These are phyloP conservation scores for Tolypocladium pustulatum DNA, from an alignment of 2,329 filamentous ascomycete species.

Conservation along the genomic window DNA sequence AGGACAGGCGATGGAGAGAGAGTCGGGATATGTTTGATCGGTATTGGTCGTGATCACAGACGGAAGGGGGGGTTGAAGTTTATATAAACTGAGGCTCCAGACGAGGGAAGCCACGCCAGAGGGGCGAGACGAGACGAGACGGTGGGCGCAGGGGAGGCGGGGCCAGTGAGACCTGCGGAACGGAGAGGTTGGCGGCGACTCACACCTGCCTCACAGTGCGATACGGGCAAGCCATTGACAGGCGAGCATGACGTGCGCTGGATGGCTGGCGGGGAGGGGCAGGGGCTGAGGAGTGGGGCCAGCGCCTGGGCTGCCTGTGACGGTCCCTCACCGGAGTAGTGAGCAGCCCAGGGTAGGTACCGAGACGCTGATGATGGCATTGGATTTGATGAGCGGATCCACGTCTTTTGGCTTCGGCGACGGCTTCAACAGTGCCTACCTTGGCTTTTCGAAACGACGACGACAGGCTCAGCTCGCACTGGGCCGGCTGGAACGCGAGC, in stretches of 20 bases:
- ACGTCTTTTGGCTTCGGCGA: too few species aligned
- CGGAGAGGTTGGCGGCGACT: background rate
- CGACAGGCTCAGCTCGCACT: too few species aligned
- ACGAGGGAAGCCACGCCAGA: background rate
- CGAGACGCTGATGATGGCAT: too few species aligned
- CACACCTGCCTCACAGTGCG: background rate
- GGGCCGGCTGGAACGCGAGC: background rate
- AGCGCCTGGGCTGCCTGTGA: background rate
- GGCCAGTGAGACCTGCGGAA: background rate
- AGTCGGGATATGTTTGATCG: background rate
- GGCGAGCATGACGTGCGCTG: slow-evolving; percentile 4
- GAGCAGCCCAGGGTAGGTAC: too few species aligned
- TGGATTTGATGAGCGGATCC: too few species aligned
- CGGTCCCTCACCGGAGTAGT: background rate
- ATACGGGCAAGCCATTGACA: background rate
- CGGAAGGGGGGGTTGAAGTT: background rate
- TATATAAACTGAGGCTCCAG: background rate
- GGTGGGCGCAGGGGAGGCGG: background rate
- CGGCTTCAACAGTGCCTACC: too few species aligned
- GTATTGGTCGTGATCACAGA: background rate
- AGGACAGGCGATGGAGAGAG: background rate
- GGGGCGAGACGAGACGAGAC: background rate
- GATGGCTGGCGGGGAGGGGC: background rate
- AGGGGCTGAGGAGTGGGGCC: background rate
- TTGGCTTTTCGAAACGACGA: too few species aligned